phyloP scores from a whole-genome alignment of 2,329 filamentous ascomycete species.

The Westerdykella sp. region DNA sequence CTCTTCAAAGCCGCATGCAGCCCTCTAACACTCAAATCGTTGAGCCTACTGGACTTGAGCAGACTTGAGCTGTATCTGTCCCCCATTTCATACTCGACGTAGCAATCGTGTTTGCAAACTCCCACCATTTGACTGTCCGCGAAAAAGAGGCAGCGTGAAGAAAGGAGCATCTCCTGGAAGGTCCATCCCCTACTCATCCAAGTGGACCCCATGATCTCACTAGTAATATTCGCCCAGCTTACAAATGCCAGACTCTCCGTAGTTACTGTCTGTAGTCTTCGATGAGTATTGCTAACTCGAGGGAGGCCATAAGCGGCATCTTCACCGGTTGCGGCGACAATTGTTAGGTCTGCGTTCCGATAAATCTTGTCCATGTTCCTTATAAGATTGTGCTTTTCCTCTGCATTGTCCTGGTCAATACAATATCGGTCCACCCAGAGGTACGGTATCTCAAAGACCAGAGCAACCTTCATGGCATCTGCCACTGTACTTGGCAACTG shows the following conservation, averaged over 20 bases:
- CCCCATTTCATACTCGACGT: no score
- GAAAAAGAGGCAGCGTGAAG: slow-evolving; percentile 7
- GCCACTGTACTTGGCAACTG: not conserved
- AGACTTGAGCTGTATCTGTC: no score
- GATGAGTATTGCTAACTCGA: slow-evolving; percentile 1
- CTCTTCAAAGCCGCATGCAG: no score
- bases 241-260: no score
- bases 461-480: slow-evolving; percentile 2
- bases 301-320: slow-evolving; percentile 5
- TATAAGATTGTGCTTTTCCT: slow-evolving; percentile 5
- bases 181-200: slow-evolving; percentile 3
- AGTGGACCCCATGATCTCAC: no score
- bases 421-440: slow-evolving; percentile 9
- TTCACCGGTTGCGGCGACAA: slow-evolving; percentile 7
- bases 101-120: no score
- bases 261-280: no score
- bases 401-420: slow-evolving; percentile 7
- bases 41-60: no score
- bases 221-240: no score
- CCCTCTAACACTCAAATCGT: no score
- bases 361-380: slow-evolving; percentile 9
- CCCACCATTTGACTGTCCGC: no score
- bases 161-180: slow-evolving; percentile 11
- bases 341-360: slow-evolving; percentile 6
- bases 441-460: not conserved